A percentile compares a stretch with the other conserved stretches of the same genome.
Conservation (phyloP, 352 stramenopile genomes). For the Phytophthora chlamydospora region DNA sequence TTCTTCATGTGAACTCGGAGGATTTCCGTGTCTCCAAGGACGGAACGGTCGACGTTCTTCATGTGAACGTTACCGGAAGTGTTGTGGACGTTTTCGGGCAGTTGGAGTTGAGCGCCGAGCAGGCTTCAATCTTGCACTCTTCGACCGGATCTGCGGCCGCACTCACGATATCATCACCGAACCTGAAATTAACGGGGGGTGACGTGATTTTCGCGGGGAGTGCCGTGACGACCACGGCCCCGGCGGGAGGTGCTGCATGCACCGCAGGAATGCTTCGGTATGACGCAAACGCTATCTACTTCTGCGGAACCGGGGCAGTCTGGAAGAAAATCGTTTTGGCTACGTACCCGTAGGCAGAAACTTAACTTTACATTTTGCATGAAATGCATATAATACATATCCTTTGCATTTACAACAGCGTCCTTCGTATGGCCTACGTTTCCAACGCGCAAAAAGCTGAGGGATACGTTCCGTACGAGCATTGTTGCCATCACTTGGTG, state of each 20-base stretch:
- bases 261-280: constrained; percentile 41
- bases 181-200: constrained; percentile 39
- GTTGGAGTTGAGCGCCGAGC: constrained; percentile 31
- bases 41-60: constrained; percentile 35
- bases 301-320: constrained; percentile 29
- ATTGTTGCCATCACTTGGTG: too few species aligned
- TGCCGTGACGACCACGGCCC: constrained; percentile 22
- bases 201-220: constrained; percentile 36
- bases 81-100: constrained; percentile 37
- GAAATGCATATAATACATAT: constrained; percentile 6
- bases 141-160: constrained; percentile 23
- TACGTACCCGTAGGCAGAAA: constrained; percentile 3
- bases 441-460: too few species aligned
- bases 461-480: too few species aligned
- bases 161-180: constrained; percentile 49
- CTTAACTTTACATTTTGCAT: constrained; percentile 5
- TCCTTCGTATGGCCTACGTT: too few species aligned
- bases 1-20: constrained; percentile 55
- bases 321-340: constrained; percentile 27
- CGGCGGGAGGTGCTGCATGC: constrained; percentile 23
- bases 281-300: constrained; percentile 39
- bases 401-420: constrained; percentile 14
- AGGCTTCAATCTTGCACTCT: constrained; percentile 42
- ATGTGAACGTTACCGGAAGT: constrained; percentile 34
- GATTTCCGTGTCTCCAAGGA: constrained; percentile 45